phyloP scores from a whole-genome alignment of 192 early-diverging fungal genomes.

The Coemansia sp. region DNA sequence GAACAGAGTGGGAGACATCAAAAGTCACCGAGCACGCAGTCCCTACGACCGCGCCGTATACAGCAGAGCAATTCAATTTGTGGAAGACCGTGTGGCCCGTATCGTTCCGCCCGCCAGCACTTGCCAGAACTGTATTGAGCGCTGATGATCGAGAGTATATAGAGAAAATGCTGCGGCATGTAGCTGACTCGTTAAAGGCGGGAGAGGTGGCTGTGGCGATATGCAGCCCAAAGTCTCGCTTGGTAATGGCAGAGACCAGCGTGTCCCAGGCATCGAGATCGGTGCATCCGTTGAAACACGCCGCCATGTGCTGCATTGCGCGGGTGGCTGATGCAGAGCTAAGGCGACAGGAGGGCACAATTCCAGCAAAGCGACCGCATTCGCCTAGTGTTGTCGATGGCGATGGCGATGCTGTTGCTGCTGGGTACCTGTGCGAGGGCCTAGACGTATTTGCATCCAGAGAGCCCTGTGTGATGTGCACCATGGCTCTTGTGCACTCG shows the following conservation, averaged over 20 bases:
- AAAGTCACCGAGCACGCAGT: constrained; percentile 33
- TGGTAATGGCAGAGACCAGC: constrained; percentile 47
- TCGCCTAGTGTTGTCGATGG: not conserved
- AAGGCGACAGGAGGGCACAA: constrained; percentile 10
- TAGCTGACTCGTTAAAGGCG: not conserved
- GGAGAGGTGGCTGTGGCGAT: constrained; percentile 2
- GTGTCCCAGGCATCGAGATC: constrained; percentile 50
- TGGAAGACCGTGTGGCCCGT: constrained; percentile 86
- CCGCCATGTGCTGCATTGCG: constrained; percentile 76
- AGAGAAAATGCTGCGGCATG: not conserved
- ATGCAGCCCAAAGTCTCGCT: constrained; percentile 30
- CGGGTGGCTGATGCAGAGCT: constrained; percentile 60
- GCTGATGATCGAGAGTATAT: constrained; percentile 24
- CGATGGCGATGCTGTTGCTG: not conserved
- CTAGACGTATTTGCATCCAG: constrained; percentile 77
- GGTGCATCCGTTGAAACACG: constrained; percentile 72
- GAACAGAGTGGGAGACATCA: constrained; percentile 22
- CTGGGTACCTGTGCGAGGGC: constrained; percentile 76
- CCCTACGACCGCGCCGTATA: constrained; percentile 63
- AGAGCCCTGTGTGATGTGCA: constrained; percentile 92
- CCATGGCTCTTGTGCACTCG: constrained; percentile 94
- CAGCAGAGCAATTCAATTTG: constrained; percentile 65
- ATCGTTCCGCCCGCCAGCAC: constrained; percentile 57
- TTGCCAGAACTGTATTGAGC: constrained; percentile 13
- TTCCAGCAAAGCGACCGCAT: constrained; percentile 19